Conservation (phyloP, 2,329 filamentous ascomycete species). For the Aspergillus alliaceus region DNA sequence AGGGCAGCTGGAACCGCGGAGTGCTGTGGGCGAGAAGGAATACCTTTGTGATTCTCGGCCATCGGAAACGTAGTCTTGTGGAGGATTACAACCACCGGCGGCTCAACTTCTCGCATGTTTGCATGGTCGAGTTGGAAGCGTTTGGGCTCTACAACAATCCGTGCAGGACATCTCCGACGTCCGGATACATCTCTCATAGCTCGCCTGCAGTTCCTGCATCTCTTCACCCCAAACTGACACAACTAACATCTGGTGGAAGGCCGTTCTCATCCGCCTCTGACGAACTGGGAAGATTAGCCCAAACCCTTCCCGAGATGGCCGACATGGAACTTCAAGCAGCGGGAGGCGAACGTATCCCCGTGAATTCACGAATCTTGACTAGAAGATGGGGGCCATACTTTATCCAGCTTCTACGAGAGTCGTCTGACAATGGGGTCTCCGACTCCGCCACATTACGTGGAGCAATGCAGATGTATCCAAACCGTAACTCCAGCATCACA, state of each 20-base stretch:
- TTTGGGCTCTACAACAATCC: conserved; percentile 98
- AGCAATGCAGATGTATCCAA: conserved; percentile 54
- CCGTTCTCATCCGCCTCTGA: conserved; percentile 75
- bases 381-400: conserved; percentile 95
- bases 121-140: conserved; percentile 93
- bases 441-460: conserved; percentile 76
- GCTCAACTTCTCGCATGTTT: conserved; percentile 96
- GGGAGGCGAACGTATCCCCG: conserved; percentile 84
- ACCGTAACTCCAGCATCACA: conserved; percentile 79
- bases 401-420: conserved; percentile 84
- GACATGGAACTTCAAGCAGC: conserved; percentile 98
- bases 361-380: conserved; percentile 86
- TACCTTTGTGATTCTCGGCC: conserved; percentile 92
- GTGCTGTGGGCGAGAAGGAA: conserved; percentile 92
- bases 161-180: conserved; percentile 72
- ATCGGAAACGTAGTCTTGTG: conserved; percentile 87
- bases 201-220: conserved; percentile 63
- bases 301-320: conserved; percentile 78
- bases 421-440: conserved; percentile 65
- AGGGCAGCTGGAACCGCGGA: conserved; percentile 96
- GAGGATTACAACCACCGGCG: conserved; percentile 98
- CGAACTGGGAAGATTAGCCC: conserved; percentile 78
- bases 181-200: conserved; percentile 82
- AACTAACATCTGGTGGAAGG: conserved; percentile 70
- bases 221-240: conserved; percentile 49